Conservation (phyloP, 2,329 filamentous ascomycete species). For the Penicillium thymicola region DNA sequence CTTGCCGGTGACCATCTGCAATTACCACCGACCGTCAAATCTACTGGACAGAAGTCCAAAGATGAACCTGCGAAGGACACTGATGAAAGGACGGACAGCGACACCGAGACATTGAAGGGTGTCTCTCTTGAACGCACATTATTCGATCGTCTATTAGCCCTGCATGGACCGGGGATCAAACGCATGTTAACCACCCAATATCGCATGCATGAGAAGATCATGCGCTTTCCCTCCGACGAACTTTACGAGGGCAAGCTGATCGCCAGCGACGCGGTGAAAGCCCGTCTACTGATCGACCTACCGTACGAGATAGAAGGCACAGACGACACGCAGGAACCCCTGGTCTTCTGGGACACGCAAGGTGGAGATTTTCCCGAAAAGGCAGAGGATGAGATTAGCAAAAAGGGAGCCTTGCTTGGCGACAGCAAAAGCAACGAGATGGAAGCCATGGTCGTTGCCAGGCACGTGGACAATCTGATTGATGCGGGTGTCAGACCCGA, state of each 20-base stretch:
- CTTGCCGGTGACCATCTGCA: conserved; percentile 94
- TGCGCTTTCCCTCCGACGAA: conserved; percentile 87
- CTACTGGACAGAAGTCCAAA: conserved; percentile 47
- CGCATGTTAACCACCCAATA: conserved; percentile 96
- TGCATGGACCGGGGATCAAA: conserved; percentile 83
- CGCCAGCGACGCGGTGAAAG: conserved; percentile 75
- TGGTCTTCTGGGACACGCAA: conserved; percentile 95
- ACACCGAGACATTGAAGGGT: conserved; percentile 42
- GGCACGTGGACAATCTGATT: conserved; percentile 75
- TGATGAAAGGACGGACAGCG: conserved; percentile 32
- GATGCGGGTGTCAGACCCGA: conserved; percentile 73
- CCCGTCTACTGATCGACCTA: conserved; percentile 70
- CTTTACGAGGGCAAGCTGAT: conserved; percentile 80
- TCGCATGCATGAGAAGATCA: conserved; percentile 94
- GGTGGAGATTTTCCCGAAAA: conserved; percentile 87
- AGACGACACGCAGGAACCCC: conserved; percentile 81
- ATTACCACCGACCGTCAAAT: conserved; percentile 91
- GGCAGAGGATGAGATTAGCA: conserved; percentile 64
- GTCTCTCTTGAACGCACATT: conserved; percentile 80
- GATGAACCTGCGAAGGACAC: conserved; percentile 34
- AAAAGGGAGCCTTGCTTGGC: conserved; percentile 54
- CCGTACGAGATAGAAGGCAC: conserved; percentile 73
- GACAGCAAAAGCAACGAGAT: conserved; percentile 90
- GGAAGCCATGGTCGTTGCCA: conserved; percentile 76
- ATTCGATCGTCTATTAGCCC: conserved; percentile 78